Percentiles rank a stretch among this genome's conserved stretches.
These are phyloP conservation scores for Globisporangium canariense DNA, from an alignment of 352 stramenopile species.

Conservation along the genomic window DNA sequence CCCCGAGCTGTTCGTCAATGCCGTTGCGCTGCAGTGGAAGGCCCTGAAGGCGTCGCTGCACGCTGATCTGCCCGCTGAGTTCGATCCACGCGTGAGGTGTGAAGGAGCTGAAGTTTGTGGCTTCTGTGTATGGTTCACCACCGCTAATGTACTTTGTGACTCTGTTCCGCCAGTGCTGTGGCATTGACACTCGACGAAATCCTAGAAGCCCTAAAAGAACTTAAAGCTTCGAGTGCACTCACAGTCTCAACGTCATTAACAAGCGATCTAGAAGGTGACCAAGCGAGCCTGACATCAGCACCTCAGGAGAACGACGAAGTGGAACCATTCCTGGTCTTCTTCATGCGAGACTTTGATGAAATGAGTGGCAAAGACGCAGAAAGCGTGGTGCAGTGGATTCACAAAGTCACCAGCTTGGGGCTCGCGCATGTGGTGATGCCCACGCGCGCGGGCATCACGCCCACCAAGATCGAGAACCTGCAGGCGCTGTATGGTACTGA, in stretches of 20 bases:
- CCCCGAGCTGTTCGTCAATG: constrained; percentile 23
- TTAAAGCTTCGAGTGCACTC: constrained; percentile 12
- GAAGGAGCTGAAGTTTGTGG: background rate
- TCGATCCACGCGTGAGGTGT: constrained; percentile 31
- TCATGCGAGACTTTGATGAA: constrained; percentile 50
- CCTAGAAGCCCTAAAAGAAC: constrained; percentile 10
- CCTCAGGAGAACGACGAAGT: background rate
- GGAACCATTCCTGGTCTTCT: constrained; percentile 40
- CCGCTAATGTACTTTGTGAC: too few species aligned
- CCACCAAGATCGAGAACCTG: constrained; percentile 34
- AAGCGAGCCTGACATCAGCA: constrained; percentile 12
- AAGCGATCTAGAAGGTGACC: background rate
- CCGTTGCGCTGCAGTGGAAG: constrained; percentile 35
- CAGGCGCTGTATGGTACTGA: constrained; percentile 29
- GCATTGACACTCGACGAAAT: constrained; percentile 10
- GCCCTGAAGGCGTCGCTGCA: constrained; percentile 39
- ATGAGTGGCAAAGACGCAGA: constrained; percentile 31
- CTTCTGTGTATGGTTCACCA: background rate
- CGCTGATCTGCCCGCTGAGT: constrained; percentile 37
- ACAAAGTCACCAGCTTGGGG: constrained; percentile 36
- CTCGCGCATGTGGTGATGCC: constrained; percentile 61
- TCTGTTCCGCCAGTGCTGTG: constrained; percentile 1
- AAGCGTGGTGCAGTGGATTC: constrained; percentile 47
- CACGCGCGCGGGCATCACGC: constrained; percentile 42
- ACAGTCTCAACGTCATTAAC: background rate